These are phyloP conservation scores for Zea mays DNA, from an alignment of 176 grass and related monocot genomes.

Conservation along the genomic window Zm-B73-REFERENCE-NAM-5.0 NC_050097.1:200661501-200662000, in stretches of 20 bases:
- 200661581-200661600: too few species aligned
- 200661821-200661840: neutral
- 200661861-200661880: neutral
- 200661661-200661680: neutral
- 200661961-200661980: too few species aligned
- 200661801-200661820: neutral
- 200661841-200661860: neutral
- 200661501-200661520: too few species aligned
- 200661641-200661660: neutral
- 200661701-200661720: neutral
- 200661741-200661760: neutral
- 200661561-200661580: too few species aligned
- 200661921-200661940: neutral
- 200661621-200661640: slow-evolving; percentile 36
- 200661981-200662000: too few species aligned
- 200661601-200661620: neutral
- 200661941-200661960: too few species aligned
- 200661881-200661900: neutral
- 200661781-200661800: neutral
- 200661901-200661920: neutral
- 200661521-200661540: too few species aligned
- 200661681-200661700: neutral
- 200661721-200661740: neutral
- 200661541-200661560: too few species aligned
- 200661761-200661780: neutral